Evolutionary conservation across 495 filamentous ascomycete species (phyloP).

Genomic region (Ramalina peruviana): DNA sequence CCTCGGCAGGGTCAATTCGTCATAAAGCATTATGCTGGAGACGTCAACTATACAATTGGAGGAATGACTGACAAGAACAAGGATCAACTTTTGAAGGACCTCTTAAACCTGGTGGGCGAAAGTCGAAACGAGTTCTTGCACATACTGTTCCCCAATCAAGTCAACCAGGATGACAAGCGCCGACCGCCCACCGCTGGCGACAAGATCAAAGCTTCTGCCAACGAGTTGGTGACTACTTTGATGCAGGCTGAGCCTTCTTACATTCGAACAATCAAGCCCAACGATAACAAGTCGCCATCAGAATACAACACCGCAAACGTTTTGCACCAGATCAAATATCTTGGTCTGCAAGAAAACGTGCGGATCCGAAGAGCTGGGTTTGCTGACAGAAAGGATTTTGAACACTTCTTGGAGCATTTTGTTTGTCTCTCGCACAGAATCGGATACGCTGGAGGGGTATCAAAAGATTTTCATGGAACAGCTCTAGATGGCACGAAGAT

Average conservation of each 20-base stretch:
- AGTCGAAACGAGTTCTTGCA: slow-evolving; percentile 83
- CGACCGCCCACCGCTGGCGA: slow-evolving; percentile 91
- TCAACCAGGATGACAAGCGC: slow-evolving; percentile 91
- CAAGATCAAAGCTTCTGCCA: slow-evolving; percentile 92
- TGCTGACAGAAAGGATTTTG: neutral
- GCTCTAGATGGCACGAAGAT: slow-evolving; percentile 69
- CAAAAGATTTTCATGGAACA: slow-evolving; percentile 75
- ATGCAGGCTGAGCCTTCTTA: slow-evolving; percentile 97
- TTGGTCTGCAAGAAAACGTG: slow-evolving; percentile 97
- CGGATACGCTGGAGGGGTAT: too few relatives aligned
- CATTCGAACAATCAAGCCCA: slow-evolving; percentile 98
- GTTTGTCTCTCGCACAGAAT: too few relatives aligned
- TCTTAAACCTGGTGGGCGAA: slow-evolving; percentile 73
- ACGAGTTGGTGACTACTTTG: slow-evolving; percentile 84
- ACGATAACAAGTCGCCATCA: slow-evolving; percentile 89
- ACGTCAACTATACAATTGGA: slow-evolving; percentile 87
- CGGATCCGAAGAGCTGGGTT: slow-evolving; percentile 57
- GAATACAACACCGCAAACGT: slow-evolving; percentile 90
- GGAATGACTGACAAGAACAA: slow-evolving; percentile 99
- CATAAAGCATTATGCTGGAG: slow-evolving; percentile 97
- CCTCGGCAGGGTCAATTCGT: slow-evolving; percentile 92
- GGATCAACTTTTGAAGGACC: slow-evolving; percentile 88
- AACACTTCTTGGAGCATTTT: too few relatives aligned
- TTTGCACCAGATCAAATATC: slow-evolving; percentile 97
- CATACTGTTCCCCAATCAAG: slow-evolving; percentile 76